These are phyloP conservation scores for Metarhizium robertsii DNA, from an alignment of 2,329 filamentous ascomycete genomes.

Conservation along the genomic window DNA sequence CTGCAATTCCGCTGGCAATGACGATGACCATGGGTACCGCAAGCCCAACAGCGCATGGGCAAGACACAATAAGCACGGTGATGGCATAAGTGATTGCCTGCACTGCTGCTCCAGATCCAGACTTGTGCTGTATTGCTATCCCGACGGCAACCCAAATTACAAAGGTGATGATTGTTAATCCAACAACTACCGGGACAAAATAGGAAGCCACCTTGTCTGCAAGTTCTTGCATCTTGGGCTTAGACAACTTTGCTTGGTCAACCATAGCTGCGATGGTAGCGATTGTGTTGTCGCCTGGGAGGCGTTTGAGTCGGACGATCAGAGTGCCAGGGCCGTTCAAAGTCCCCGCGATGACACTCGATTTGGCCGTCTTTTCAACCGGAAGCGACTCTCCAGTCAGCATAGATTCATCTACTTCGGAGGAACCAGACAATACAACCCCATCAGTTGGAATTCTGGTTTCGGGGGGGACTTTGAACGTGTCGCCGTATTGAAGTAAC, in stretches of 20 bases:
- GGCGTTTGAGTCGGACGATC: conserved; percentile 45
- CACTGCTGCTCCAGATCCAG: conserved; percentile 40
- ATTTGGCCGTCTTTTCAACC: conserved; percentile 46
- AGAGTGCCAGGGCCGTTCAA: conserved; percentile 56
- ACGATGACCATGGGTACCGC: conserved; percentile 74
- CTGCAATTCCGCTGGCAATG: conserved; percentile 58
- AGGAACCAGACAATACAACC: conserved; percentile 48
- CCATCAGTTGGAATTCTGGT: conserved; percentile 59
- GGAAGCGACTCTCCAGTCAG: conserved; percentile 62
- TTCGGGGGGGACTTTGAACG: conserved; percentile 54
- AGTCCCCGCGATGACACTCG: conserved; percentile 56
- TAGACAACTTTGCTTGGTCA: conserved; percentile 58
- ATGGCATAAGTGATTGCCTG: conserved; percentile 64
- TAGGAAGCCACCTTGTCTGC: conserved; percentile 59
- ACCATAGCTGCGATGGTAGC: conserved; percentile 60
- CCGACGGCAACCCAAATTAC: conserved; percentile 57
- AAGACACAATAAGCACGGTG: conserved; percentile 64
- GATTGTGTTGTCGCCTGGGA: conserved; percentile 65
- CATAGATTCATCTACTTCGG: conserved; percentile 69
- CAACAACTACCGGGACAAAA: conserved; percentile 59
- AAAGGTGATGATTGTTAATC: conserved; percentile 51
- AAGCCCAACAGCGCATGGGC: conserved; percentile 66
- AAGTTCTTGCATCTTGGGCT: conserved; percentile 58
- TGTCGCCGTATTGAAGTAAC: conserved; percentile 63
- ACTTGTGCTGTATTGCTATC: conserved; percentile 24